These are phyloP conservation scores for Aspergillus quadricinctus DNA, from an alignment of 2,329 filamentous ascomycete species.

Conservation along the genomic window DNA sequence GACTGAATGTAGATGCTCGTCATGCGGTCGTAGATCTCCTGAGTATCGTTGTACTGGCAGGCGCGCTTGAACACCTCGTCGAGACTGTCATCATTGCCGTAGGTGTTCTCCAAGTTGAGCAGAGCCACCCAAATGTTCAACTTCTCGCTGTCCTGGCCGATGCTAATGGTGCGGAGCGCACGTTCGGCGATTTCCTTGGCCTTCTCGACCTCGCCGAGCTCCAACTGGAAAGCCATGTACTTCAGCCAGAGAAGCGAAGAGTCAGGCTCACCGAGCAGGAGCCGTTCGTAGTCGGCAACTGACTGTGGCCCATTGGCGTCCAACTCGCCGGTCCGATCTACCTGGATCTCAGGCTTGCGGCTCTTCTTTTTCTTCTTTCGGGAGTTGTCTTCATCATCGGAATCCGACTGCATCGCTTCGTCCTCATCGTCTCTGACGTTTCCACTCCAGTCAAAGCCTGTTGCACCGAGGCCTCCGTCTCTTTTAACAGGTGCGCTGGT, in stretches of 20 bases:
- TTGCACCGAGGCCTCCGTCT: constrained; percentile 59
- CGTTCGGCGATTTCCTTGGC: constrained; percentile 86
- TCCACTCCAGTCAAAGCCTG: constrained; percentile 85
- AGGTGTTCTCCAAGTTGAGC: constrained; percentile 89
- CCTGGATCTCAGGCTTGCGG: constrained; percentile 70
- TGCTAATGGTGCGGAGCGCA: constrained; percentile 84
- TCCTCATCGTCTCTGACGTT: constrained; percentile 55
- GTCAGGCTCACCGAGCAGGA: constrained; percentile 86
- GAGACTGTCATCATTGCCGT: constrained; percentile 75
- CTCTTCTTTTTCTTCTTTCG: constrained; percentile 67
- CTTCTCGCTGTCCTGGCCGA: constrained; percentile 87
- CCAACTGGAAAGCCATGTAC: constrained; percentile 98
- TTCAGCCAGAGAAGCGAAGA: constrained; percentile 91
- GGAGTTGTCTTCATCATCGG: constrained; percentile 42
- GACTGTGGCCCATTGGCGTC: constrained; percentile 85
- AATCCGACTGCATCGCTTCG: constrained; percentile 44
- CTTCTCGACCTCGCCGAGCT: constrained; percentile 82
- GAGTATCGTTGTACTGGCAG: constrained; percentile 87
- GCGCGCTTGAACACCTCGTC: constrained; percentile 87
- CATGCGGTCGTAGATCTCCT: constrained; percentile 83
- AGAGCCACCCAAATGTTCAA: constrained; percentile 92
- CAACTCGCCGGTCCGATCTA: constrained; percentile 88
- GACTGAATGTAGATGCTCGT: constrained; percentile 94
- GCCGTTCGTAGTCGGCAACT: constrained; percentile 85
- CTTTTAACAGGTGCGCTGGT: constrained; percentile 35